Percentiles rank a stretch among this genome's conserved stretches.
Conservation (phyloP, 257 asterid genomes). For the Rehmannia glutinosa region DNA sequence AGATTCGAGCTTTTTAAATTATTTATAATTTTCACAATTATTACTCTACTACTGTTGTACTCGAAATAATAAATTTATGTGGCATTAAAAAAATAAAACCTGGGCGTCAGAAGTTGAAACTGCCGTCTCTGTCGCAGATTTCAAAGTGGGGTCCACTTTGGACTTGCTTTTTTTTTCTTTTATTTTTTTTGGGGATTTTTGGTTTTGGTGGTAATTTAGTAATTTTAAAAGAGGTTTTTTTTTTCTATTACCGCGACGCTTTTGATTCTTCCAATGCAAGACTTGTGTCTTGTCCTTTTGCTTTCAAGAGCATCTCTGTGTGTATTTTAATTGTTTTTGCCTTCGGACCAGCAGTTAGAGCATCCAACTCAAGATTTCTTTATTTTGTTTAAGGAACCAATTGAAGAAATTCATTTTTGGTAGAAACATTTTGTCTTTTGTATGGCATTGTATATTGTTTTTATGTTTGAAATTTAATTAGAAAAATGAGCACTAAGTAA, state of each 20-base stretch:
- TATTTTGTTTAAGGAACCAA: background rate
- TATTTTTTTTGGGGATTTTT: background rate
- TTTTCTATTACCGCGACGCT: conserved; percentile 17
- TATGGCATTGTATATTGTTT: no score
- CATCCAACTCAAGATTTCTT: background rate
- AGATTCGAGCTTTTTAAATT: conserved; percentile 34
- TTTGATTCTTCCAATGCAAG: conserved; percentile 33
- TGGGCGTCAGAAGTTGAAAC: conserved; percentile 36
- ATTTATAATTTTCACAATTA: conserved; percentile 14
- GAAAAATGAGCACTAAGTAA: no score
- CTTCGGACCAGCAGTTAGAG: background rate
- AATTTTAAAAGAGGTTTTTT: background rate
- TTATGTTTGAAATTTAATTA: no score
- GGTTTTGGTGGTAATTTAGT: background rate
- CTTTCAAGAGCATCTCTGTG: conserved; percentile 31
- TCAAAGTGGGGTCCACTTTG: conserved; percentile 56
- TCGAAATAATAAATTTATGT: conserved; percentile 8
- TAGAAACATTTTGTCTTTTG: no score
- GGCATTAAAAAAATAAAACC: conserved; percentile 15
- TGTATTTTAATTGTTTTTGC: background rate
- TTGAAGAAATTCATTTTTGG: background rate
- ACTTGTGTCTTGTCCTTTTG: conserved; percentile 50
- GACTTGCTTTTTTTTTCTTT: conserved; percentile 19
- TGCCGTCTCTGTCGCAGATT: conserved; percentile 58
- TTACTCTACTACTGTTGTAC: conserved; percentile 1